phyloP scores from a whole-genome alignment of 2,329 filamentous ascomycete species.

The Lachnellula cervina region DNA sequence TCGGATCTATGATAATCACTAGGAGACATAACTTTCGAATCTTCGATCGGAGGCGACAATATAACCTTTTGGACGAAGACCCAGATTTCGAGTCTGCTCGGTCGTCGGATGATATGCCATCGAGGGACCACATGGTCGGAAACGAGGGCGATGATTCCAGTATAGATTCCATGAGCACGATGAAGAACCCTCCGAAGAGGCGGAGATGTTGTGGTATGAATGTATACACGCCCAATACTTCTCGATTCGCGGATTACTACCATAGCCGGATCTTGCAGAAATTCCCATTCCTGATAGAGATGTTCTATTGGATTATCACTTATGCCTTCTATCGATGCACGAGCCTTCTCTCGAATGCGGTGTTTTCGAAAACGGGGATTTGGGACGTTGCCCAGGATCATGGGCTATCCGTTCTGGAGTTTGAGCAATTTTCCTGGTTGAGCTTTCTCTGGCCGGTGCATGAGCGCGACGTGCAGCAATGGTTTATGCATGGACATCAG shows the following conservation, averaged over 20 bases:
- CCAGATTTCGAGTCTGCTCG: conserved; percentile 21
- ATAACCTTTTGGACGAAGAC: conserved; percentile 25
- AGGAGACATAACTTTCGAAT: conserved; percentile 25
- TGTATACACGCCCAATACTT: conserved; percentile 53
- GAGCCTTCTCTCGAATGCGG: conserved; percentile 25
- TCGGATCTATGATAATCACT: conserved; percentile 30
- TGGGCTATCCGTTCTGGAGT: conserved; percentile 48
- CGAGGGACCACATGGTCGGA: conserved; percentile 24
- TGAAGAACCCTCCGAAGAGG: conserved; percentile 41
- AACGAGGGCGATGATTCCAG: conserved; percentile 13
- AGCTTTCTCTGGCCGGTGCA: conserved; percentile 48
- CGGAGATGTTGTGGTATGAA: conserved; percentile 46
- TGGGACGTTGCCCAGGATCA: conserved; percentile 53
- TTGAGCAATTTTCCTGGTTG: conserved; percentile 47
- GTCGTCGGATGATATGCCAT: conserved; percentile 29
- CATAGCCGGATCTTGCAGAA: conserved; percentile 61
- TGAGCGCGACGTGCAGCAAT: conserved; percentile 50
- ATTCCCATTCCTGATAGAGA: conserved; percentile 60
- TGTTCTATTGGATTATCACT: conserved; percentile 62
- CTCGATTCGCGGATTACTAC: conserved; percentile 53
- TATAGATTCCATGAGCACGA: conserved; percentile 21
- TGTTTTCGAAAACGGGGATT: conserved; percentile 38
- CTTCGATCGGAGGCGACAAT: conserved; percentile 15
- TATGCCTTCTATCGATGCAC: conserved; percentile 31
- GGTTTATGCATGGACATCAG: conserved; percentile 51